Percentiles rank a stretch among this genome's conserved stretches.
Conservation (phyloP, 2,329 filamentous ascomycete species). For the Fusarium bulbicola region DNA sequence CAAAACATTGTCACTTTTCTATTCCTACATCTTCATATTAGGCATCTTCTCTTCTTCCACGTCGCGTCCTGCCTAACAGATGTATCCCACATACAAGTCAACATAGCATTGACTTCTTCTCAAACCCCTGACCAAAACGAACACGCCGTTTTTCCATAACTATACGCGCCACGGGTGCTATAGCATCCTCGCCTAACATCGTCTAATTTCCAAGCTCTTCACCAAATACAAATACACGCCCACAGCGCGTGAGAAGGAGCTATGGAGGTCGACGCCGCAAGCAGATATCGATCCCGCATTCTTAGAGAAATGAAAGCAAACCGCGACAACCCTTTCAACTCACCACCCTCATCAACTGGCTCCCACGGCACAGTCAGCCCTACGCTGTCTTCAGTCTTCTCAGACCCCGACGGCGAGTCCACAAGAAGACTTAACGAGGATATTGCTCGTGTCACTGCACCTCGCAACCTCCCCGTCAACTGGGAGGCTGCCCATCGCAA, state of each 20-base stretch:
- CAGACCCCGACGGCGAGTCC: constrained; percentile 63
- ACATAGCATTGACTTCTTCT: constrained; percentile 34
- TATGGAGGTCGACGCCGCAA: constrained; percentile 55
- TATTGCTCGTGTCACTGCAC: constrained; percentile 54
- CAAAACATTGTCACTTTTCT: constrained; percentile 12
- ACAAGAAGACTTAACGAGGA: constrained; percentile 61
- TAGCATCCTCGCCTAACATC: constrained; percentile 31
- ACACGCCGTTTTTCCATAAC: constrained; percentile 10
- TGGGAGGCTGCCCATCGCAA: constrained; percentile 58
- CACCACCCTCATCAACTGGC: constrained; percentile 66
- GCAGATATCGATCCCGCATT: constrained; percentile 58
- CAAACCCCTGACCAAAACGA: constrained; percentile 6
- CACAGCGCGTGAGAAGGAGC: constrained; percentile 41
- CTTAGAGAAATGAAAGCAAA: constrained; percentile 63
- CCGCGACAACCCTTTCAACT: constrained; percentile 66
- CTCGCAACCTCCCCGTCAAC: constrained; percentile 53
- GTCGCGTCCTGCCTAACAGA: constrained; percentile 22
- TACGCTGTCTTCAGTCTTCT: constrained; percentile 62
- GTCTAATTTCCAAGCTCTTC: constrained; percentile 31
- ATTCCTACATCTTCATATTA: constrained; percentile 21
- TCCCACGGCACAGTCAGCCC: constrained; percentile 66
- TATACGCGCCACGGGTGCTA: constrained; percentile 36
- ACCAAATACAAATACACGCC: constrained; percentile 27
- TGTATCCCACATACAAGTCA: constrained; percentile 18
- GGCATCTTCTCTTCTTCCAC: constrained; percentile 16